Evolutionary conservation across 768 basidiomycete species (phyloP).

Genomic region (Mycena vitilis): DNA sequence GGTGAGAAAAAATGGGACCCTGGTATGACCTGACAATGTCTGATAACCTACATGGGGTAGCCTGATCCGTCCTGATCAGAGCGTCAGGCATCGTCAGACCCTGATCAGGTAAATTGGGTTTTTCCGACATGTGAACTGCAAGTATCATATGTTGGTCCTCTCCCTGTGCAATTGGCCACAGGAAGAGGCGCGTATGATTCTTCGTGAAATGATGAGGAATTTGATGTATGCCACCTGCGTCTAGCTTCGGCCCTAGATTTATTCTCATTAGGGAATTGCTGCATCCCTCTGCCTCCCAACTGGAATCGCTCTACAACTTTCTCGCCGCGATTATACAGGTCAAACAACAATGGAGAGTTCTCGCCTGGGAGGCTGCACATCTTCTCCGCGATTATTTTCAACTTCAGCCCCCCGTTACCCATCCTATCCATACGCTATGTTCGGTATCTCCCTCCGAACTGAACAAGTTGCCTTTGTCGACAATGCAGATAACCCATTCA

Average conservation of each 20-base stretch:
- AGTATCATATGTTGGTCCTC: background rate
- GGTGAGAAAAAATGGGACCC: no score
- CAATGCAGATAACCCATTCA: background rate
- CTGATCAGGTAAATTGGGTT: no score
- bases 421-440: no score
- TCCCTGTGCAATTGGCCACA: conserved; percentile 16
- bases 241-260: no score
- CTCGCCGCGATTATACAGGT: conserved; percentile 3
- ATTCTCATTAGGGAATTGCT: background rate
- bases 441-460: background rate
- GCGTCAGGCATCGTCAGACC: no score
- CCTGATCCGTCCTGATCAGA: no score
- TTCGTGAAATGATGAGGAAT: background rate
- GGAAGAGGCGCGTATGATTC: conserved; percentile 16
- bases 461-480: background rate
- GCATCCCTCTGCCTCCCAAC: no score
- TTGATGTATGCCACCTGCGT: background rate
- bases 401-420: no score
- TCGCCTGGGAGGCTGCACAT: conserved; percentile 4
- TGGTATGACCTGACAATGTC: no score
- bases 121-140: no score
- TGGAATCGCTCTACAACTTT: conserved; percentile 5
- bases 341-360: conserved; percentile 14
- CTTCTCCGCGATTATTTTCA: background rate
- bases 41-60: no score